phyloP scores from a whole-genome alignment of 1,284 basidiomycete genomes.

The Melanopsichium pennsylvanicum region DNA sequence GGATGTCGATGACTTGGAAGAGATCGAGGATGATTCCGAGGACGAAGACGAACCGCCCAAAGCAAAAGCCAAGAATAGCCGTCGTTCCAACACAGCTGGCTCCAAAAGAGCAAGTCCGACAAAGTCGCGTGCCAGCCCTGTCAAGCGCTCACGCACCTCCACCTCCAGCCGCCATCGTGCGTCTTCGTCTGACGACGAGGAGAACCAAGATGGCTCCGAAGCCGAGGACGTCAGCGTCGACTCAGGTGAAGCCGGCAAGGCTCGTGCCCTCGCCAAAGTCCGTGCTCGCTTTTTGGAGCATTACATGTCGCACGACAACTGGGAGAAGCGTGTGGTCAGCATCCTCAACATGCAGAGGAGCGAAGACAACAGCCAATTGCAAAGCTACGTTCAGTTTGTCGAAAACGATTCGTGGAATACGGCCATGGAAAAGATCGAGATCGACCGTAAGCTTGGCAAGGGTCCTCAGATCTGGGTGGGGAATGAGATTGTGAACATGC shows the following conservation, averaged over 20 bases:
- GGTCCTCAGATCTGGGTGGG: conserved; percentile 34
- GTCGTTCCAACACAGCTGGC: background rate
- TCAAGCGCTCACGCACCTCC: conserved; percentile 12
- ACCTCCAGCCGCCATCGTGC: conserved; percentile 4
- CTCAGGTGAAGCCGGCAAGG: background rate
- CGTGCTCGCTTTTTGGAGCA: conserved; percentile 10
- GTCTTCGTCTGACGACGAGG: background rate
- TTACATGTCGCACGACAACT: conserved; percentile 22
- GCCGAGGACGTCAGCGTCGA: background rate
- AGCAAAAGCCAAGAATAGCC: conserved; percentile 5
- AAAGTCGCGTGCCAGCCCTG: conserved; percentile 5
- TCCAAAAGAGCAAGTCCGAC: conserved; percentile 2
- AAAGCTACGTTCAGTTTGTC: conserved; percentile 32
- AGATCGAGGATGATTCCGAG: conserved; percentile 8
- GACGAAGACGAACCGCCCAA: conserved; percentile 2
- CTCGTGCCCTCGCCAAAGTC: conserved; percentile 15
- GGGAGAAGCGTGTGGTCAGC: conserved; percentile 23
- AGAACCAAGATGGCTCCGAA: background rate
- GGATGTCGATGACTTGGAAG: conserved; percentile 23
- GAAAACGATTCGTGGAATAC: background rate
- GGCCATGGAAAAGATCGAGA: conserved; percentile 9
- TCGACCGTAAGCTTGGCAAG: background rate
- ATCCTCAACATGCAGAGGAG: conserved; percentile 40
- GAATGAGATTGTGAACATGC: conserved; percentile 25
- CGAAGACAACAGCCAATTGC: conserved; percentile 17